Evolutionary conservation across 176 grass and related monocot species (phyloP).

Genomic region (Cenchrus fungigraminus): DNA sequence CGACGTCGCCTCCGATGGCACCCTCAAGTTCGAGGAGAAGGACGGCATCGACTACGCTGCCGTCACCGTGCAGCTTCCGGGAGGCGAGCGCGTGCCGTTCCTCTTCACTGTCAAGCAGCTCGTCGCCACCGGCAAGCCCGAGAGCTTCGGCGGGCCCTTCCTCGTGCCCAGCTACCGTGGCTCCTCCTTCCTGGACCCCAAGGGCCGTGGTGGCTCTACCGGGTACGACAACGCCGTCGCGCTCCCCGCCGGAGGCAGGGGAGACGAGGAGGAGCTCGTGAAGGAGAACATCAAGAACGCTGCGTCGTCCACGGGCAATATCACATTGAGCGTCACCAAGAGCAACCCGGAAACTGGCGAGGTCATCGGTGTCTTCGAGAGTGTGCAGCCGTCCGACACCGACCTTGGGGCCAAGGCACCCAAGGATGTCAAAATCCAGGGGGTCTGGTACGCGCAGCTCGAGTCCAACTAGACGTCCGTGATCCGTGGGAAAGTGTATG

Average conservation of each 20-base stretch:
- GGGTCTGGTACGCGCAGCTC: constrained; percentile 83
- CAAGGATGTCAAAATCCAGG: constrained; percentile 94
- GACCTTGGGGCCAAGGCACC: constrained; percentile 83
- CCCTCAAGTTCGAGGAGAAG: constrained; percentile 83
- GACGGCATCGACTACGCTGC: constrained; percentile 90
- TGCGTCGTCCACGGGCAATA: constrained; percentile 59
- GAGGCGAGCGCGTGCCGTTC: constrained; percentile 86
- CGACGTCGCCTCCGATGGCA: constrained; percentile 61
- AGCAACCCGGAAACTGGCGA: constrained; percentile 74
- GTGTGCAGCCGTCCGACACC: constrained; percentile 83
- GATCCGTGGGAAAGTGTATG: neutral
- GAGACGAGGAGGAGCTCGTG: constrained; percentile 79
- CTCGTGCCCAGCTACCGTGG: constrained; percentile 87
- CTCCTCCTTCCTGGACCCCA: constrained; percentile 83
- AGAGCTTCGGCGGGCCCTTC: constrained; percentile 79
- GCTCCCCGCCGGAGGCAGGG: constrained; percentile 80
- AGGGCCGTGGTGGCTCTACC: constrained; percentile 79
- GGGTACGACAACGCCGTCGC: constrained; percentile 88
- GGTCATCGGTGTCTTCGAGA: constrained; percentile 86
- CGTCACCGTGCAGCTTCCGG: constrained; percentile 77
- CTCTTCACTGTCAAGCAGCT: constrained; percentile 92
- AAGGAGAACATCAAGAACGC: constrained; percentile 93
- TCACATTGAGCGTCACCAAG: constrained; percentile 77
- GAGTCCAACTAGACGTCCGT: constrained; percentile 44
- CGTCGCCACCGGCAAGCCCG: constrained; percentile 77